A percentile compares a stretch with the other conserved stretches of the same genome.
Conservation (phyloP, 2,329 filamentous ascomycete genomes). For the Cylindrodendrum hubeiense region DNA sequence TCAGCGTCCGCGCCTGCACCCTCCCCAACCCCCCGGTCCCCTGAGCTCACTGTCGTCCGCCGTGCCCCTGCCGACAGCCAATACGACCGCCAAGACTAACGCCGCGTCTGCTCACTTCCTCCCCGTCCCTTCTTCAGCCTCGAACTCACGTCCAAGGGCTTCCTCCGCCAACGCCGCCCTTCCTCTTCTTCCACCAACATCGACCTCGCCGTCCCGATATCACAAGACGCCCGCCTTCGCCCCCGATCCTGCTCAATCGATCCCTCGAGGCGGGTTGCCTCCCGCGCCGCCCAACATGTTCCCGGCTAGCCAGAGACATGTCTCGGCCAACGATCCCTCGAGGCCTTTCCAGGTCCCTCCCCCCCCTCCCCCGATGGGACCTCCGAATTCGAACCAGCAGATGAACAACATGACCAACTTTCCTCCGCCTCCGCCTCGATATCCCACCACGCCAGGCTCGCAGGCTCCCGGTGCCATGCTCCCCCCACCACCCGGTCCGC, state of each 20-base stretch:
- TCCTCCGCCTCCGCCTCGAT: slow-evolving; percentile 68
- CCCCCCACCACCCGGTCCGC: slow-evolving; percentile 68
- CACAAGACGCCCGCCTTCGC: slow-evolving; percentile 32
- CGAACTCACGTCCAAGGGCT: slow-evolving; percentile 41
- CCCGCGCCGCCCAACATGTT: slow-evolving; percentile 62
- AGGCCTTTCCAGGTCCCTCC: slow-evolving; percentile 68
- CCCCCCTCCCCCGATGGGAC: slow-evolving; percentile 66
- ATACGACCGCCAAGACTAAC: neutral
- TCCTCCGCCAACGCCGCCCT: slow-evolving; percentile 39
- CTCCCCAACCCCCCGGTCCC: slow-evolving; percentile 34
- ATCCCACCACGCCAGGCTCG: slow-evolving; percentile 57
- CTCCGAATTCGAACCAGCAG: slow-evolving; percentile 57
- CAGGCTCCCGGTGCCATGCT: slow-evolving; percentile 57
- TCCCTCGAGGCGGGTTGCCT: slow-evolving; percentile 44
- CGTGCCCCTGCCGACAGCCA: slow-evolving; percentile 31
- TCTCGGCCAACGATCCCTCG: slow-evolving; percentile 60
- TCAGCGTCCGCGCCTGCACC: slow-evolving; percentile 9
- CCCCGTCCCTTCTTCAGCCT: slow-evolving; percentile 35
- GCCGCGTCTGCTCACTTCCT: slow-evolving; percentile 38
- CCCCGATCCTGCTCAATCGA: slow-evolving; percentile 32
- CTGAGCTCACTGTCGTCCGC: slow-evolving; percentile 38
- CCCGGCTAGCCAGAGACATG: slow-evolving; percentile 64
- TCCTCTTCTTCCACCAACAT: slow-evolving; percentile 19
- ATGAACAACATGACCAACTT: slow-evolving; percentile 63
- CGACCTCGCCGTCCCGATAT: slow-evolving; percentile 33